Conservation (phyloP, 108 stramenopile genomes). For the Skeletonema tropicum region DNA sequence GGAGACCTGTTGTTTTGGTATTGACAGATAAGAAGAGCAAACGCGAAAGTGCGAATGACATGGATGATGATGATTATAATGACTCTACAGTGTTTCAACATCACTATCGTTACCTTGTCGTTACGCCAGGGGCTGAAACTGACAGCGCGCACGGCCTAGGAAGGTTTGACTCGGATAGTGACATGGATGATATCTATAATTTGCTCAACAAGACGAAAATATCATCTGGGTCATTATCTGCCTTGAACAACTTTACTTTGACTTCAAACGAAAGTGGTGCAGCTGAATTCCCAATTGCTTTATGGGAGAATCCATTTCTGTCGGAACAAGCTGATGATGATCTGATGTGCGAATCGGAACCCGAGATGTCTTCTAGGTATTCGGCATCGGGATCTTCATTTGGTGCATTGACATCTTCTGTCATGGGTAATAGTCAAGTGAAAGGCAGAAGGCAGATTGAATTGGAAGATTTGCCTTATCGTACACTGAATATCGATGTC, state of each 20-base stretch:
- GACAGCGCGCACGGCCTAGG: conserved; percentile 7
- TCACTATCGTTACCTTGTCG: conserved; percentile 45
- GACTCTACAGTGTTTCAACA: conserved; percentile 16
- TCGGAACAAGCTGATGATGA: background rate
- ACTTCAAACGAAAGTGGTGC: conserved; percentile 14
- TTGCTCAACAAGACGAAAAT: conserved; percentile 30
- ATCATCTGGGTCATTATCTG: conserved; percentile 4
- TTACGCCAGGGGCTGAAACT: conserved; percentile 37
- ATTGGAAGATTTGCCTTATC: conserved; percentile 35
- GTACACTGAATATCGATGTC: conserved; percentile 39
- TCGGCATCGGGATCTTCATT: conserved; percentile 3
- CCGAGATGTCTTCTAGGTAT: conserved; percentile 8
- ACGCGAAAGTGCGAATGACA: conserved; percentile 19
- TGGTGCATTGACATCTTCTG: conserved; percentile 10
- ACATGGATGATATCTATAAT: conserved; percentile 17
- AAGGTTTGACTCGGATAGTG: background rate
- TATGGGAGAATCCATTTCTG: conserved; percentile 83
- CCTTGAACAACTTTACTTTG: background rate
- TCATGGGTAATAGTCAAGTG: background rate
- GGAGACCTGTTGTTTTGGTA: conserved; percentile 38
- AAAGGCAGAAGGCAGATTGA: conserved; percentile 3
- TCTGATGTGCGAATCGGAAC: background rate
- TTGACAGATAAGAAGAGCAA: conserved; percentile 20
- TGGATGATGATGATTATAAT: background rate
- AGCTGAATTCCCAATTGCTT: conserved; percentile 50